Base-by-base conservation (phyloP, 345 rosid species). In the Citrus mangshanensis region DNA sequence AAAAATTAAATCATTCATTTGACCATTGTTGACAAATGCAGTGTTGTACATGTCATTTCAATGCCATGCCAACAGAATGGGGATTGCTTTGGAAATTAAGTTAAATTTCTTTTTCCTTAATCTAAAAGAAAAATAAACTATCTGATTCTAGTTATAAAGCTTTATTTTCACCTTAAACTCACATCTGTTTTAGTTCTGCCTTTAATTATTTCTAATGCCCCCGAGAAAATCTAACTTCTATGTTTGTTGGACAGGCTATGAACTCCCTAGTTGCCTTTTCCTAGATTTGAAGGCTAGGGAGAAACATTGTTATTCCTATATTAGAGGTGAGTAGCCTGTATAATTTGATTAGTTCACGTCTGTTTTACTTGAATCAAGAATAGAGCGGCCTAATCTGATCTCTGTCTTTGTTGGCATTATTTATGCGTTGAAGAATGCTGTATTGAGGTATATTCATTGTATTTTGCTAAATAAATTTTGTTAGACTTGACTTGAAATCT, bases 281-380 rank as follows among this genome's bases (percentile, higher is more conserved):
- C 22, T 12, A 46, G 37, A 64, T 55, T 35, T 24, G 56, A 51
- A 3, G 9, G 27, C 38, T 61, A 18, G 59, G 69, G 58, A 38
- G 19, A 7, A 4, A 18, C 9, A 38, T 42, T 4, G 34, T 21
- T 56, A 27, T 38, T 42, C 25, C 38, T 25, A 32, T 27, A n/a
- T 0, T 3, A 13, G 67, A 73, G 35, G 35, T 8, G 10, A 72
- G 25, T 58, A n/a, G 77, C 46, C 59, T 75, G 6, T 35, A 24
- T 34, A 73, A 25, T 34, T 59, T 42, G 13, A 73, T 59, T 56
- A 21, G 19, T 35, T 32, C 22, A 63, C 42, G 12, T 49, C 75
- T 62, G 34, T 51, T 8, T 76, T 37, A 65, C 54, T 65, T 76
- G 32, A 74, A 73, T 68, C 73, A 7, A 35, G 14, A 42, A 60